Conservation (phyloP, 495 filamentous ascomycete species). For the Penicillium robsamsonii region DNA sequence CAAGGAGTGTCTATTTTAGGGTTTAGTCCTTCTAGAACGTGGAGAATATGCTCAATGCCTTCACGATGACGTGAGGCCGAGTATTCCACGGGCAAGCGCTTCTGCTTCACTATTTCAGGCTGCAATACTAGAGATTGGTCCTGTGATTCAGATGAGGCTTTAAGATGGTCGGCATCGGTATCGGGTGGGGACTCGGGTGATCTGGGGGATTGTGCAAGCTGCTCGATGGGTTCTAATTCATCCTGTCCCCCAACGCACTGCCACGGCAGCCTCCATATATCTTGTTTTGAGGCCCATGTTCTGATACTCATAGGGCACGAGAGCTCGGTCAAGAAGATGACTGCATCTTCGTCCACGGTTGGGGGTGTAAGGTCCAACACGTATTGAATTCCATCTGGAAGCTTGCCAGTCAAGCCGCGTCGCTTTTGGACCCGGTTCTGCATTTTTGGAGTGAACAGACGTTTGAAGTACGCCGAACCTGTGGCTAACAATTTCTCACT, state of each 20-base stretch:
- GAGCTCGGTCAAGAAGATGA: slow-evolving; percentile 54
- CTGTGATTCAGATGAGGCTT: not conserved
- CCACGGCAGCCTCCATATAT: slow-evolving; percentile 48
- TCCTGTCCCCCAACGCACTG: slow-evolving; percentile 37
- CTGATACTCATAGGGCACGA: slow-evolving; percentile 54
- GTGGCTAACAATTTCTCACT: slow-evolving; percentile 46
- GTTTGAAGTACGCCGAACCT: slow-evolving; percentile 48
- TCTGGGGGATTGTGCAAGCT: not conserved
- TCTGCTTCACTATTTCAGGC: not conserved
- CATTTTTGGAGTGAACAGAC: slow-evolving; percentile 43
- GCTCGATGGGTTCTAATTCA: slow-evolving; percentile 19
- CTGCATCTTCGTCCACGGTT: slow-evolving; percentile 55
- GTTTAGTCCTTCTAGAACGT: slow-evolving; percentile 47
- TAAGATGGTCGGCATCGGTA: not conserved
- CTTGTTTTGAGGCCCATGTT: slow-evolving; percentile 38
- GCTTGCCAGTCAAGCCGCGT: slow-evolving; percentile 27
- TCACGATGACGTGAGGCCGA: slow-evolving; percentile 58
- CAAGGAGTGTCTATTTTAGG: slow-evolving; percentile 61
- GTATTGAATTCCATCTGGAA: slow-evolving; percentile 50
- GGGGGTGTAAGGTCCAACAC: slow-evolving; percentile 63
- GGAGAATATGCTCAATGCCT: slow-evolving; percentile 58
- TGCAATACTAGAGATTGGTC: not conserved
- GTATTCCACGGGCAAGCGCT: slow-evolving; percentile 50
- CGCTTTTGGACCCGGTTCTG: slow-evolving; percentile 29
- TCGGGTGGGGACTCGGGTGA: not conserved